These are phyloP conservation scores for Cyberlindnera maclurae DNA, from an alignment of 805 yeast genomes.

Conservation along the genomic window DNA sequence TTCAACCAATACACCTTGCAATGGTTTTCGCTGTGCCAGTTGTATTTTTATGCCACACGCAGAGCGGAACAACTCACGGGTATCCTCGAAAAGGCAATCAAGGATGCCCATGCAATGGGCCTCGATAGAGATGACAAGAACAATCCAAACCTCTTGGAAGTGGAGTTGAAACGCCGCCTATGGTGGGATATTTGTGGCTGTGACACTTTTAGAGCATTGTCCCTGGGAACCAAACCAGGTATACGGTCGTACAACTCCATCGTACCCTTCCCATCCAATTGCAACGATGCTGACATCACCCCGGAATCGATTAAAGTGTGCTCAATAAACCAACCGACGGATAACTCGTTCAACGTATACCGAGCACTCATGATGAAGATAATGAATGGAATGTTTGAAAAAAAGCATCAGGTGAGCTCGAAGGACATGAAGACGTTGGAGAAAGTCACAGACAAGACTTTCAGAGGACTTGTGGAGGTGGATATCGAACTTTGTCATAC, in stretches of 20 bases:
- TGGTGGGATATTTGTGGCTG: constrained; percentile 28
- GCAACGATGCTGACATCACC: constrained; percentile 25
- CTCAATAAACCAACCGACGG: constrained; percentile 20
- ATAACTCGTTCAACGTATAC: constrained; percentile 23
- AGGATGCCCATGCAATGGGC: constrained; percentile 21
- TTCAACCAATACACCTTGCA: constrained; percentile 19
- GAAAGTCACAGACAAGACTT: constrained; percentile 12
- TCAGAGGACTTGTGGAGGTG: constrained; percentile 23
- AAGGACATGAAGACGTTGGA: constrained; percentile 14
- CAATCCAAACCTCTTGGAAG: constrained; percentile 19
- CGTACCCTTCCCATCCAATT: constrained; percentile 29
- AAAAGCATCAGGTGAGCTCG: constrained; percentile 16
- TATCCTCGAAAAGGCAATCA: constrained; percentile 16
- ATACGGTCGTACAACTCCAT: constrained; percentile 18
- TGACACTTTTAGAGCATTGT: constrained; percentile 22
- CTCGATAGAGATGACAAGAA: constrained; percentile 21
- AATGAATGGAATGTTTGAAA: constrained; percentile 22
- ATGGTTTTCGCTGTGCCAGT: constrained; percentile 23
- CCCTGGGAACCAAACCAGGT: constrained; percentile 20
- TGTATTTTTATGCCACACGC: constrained; percentile 25
- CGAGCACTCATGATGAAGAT: constrained; percentile 23
- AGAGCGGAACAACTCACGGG: constrained; percentile 22
- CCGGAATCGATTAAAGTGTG: constrained; percentile 15
- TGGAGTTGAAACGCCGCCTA: constrained; percentile 27
- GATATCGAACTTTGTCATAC: constrained; percentile 21